phyloP scores from a whole-genome alignment of 768 basidiomycete genomes.

The Russula ochroleuca region DNA sequence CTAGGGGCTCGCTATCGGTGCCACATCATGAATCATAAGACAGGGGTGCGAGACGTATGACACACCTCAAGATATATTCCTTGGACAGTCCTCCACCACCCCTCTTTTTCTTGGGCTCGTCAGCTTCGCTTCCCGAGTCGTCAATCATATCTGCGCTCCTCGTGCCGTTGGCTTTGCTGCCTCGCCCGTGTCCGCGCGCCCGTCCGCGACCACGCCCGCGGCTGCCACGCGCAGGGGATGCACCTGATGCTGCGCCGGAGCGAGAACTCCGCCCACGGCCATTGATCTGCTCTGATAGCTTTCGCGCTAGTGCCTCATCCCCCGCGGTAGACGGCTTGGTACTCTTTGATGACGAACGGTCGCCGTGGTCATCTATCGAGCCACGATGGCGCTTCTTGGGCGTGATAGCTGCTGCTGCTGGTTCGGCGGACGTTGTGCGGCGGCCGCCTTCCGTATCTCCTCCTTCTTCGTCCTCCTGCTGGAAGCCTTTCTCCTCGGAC shows the following conservation, averaged over 20 bases:
- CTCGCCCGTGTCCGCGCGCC: conserved; percentile 23
- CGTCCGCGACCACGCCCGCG: conserved; percentile 26
- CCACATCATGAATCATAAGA: conserved; percentile 9
- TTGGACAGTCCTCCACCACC: conserved; percentile 68
- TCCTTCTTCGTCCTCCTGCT: conserved; percentile 29
- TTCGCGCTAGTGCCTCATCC: conserved; percentile 37
- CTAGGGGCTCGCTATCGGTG: conserved; percentile 61
- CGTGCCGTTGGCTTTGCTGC: conserved; percentile 33
- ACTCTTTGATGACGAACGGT: conserved; percentile 20
- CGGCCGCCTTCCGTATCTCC: conserved; percentile 14
- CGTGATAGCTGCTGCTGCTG: not conserved
- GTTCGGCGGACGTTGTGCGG: not conserved
- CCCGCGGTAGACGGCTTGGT: conserved; percentile 31
- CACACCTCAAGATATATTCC: conserved; percentile 68
- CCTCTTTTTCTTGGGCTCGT: conserved; percentile 43
- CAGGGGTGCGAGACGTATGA: conserved; percentile 17
- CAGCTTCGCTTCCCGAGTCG: conserved; percentile 35
- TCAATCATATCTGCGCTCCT: conserved; percentile 36
- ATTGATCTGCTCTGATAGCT: conserved; percentile 44
- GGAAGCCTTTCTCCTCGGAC: conserved; percentile 33
- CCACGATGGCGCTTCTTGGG: conserved; percentile 28
- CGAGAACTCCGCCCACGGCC: conserved; percentile 35
- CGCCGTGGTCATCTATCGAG: conserved; percentile 26
- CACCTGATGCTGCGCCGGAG: conserved; percentile 27
- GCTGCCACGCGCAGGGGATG: conserved; percentile 22